A percentile compares a stretch with the other conserved stretches of the same genome.
These are phyloP conservation scores for Tanacetum coccineum DNA, from an alignment of 129 eudicot species.

Conservation along the genomic window DNA sequence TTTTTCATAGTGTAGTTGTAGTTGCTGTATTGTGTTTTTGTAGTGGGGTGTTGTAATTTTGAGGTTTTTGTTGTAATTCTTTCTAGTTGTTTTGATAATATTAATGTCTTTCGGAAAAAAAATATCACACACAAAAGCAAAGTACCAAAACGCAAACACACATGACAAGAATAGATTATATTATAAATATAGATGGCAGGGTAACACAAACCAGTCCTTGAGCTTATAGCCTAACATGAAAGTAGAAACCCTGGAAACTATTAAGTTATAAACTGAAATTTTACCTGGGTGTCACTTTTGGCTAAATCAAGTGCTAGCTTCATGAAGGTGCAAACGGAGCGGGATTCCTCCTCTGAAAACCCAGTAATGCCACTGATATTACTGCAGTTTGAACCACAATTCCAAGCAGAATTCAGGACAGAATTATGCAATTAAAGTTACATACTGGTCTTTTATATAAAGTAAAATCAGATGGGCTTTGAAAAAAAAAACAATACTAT, in stretches of 20 bases:
- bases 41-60: no score
- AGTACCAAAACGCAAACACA: no score
- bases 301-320: constrained; percentile 65
- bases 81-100: no score
- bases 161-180: no score
- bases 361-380: constrained; percentile 91
- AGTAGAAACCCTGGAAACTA: neutral
- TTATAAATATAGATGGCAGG: no score
- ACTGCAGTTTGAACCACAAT: constrained; percentile 43
- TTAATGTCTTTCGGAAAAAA: no score
- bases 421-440: neutral
- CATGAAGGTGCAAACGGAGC: constrained; percentile 58
- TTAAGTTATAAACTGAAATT: constrained; percentile 1
- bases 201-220: no score
- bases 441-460: neutral
- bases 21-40: no score
- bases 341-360: constrained; percentile 65
- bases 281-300: constrained; percentile 51
- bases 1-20: no score
- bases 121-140: no score
- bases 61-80: no score
- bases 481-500: neutral
- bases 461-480: constrained; percentile 1
- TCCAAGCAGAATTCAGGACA: constrained; percentile 6
- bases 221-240: neutral